Evolutionary conservation across 2,329 filamentous ascomycete species (phyloP).

Genomic region (Stachybotrys chartarum): DNA sequence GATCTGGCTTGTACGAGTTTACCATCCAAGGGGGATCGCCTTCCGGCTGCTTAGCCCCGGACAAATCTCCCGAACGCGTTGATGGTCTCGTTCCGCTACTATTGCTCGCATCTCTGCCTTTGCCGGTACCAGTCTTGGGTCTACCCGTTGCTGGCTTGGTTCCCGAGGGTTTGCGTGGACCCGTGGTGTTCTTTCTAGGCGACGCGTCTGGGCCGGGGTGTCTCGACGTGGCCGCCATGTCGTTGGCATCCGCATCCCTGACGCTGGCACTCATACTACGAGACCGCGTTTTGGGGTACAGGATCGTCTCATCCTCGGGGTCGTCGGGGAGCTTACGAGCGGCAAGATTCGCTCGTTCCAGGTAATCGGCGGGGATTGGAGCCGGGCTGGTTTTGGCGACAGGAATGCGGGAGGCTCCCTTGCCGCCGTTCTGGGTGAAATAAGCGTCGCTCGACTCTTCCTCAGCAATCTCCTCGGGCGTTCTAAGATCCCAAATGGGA

Average conservation of each 20-base stretch:
- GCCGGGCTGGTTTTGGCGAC: constrained; percentile 72
- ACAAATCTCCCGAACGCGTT: constrained; percentile 54
- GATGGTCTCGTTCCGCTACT: constrained; percentile 48
- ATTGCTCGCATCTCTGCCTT: constrained; percentile 37
- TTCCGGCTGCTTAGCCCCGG: constrained; percentile 63
- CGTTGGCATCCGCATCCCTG: constrained; percentile 11
- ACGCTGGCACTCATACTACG: constrained; percentile 62
- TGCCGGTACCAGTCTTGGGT: constrained; percentile 56
- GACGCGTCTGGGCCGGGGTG: constrained; percentile 42
- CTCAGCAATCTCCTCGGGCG: constrained; percentile 69
- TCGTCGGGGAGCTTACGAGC: constrained; percentile 50
- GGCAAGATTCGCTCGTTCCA: constrained; percentile 67
- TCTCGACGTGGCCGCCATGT: constrained; percentile 22
- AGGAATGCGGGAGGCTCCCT: constrained; percentile 75
- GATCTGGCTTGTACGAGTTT: constrained; percentile 92
- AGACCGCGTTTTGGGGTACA: constrained; percentile 55
- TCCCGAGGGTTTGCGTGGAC: constrained; percentile 36
- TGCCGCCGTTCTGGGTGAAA: constrained; percentile 44
- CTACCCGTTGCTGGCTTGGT: constrained; percentile 39
- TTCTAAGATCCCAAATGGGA: constrained; percentile 63
- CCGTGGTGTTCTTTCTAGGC: constrained; percentile 40
- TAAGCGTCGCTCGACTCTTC: constrained; percentile 46
- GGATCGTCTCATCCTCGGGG: constrained; percentile 51
- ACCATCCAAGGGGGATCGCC: constrained; percentile 95
- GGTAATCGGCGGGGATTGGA: constrained; percentile 63